Evolutionary conservation across 192 early-diverging fungal genomes (phyloP), one percentile per base, ranked within the genome.

Genomic region (Mortierella hygrophila): DNA sequence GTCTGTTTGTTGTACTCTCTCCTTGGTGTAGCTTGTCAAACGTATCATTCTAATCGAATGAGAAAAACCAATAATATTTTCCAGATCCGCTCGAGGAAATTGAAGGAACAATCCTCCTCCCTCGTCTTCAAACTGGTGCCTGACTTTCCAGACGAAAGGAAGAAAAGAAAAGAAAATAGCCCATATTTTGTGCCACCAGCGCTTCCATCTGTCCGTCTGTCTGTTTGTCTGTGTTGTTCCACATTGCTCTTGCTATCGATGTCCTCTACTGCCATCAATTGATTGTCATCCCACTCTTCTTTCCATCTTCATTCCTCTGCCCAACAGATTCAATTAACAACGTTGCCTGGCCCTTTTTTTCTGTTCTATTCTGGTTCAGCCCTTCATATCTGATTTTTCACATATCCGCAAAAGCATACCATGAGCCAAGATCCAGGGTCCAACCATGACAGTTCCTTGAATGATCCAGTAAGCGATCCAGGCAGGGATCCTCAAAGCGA

Each of bases 381-480:
- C 18, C 35, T 18, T 26, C 5, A 60, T 26, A 60, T 26, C 23
- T 23, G 44, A 23, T 65, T 9, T 26, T 29, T 29, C 23, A 21
- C 6, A 54, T 35, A 15, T 37, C 13, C n/a, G 46, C 1, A 10
- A 32, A 32, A 15, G 60, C 70, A 78, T 83, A 83, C 82, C 98
- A 76, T 98, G 94, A 40, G 93, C 94, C 77, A 95, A 89, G 29
- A 97, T 96, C 98, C 98, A 99, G 47, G 97, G 49, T 32, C 98
- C 98, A 63, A 96, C 97, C 81, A 92, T 90, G 6, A 97, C 94
- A 40, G 94, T 90, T 68, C 98, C 98, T 81, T 96, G 96, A 54
- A 90, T 89, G 70, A 95, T 88, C 96, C 97, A 97, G 91, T 97
- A 98, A 35, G 88, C 54, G 3, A 91, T 81, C 97, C 97, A 99